Percentiles rank a stretch among this genome's conserved stretches.
Evolutionary conservation across 2,329 filamentous ascomycete species (phyloP).

Genomic region (Fusarium veterinarium): DNA sequence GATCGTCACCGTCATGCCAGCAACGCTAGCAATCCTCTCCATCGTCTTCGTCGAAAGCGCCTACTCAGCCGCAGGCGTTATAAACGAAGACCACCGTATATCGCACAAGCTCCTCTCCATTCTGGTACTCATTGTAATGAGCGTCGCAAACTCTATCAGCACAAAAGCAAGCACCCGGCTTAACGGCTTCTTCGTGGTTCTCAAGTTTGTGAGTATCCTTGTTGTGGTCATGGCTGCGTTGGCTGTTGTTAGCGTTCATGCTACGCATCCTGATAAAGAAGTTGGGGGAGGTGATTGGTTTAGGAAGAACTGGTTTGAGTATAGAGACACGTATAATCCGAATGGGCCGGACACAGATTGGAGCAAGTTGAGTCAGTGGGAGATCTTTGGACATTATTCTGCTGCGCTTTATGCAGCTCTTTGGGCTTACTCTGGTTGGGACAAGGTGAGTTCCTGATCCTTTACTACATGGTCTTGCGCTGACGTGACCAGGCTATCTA

Average conservation of each 20-base stretch:
- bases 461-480: rapidly evolving
- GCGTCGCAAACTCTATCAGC: constrained; percentile 66
- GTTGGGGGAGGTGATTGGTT: constrained; percentile 64
- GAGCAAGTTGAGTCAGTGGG: constrained; percentile 63
- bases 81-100: constrained; percentile 56
- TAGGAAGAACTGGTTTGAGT: constrained; percentile 65
- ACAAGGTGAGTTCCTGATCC: constrained; percentile 60
- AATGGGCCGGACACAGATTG: constrained; percentile 63
- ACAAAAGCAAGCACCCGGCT: constrained; percentile 66
- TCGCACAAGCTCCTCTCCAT: constrained; percentile 64
- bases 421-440: constrained; percentile 76
- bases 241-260: constrained; percentile 58
- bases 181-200: constrained; percentile 66
- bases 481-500: constrained; percentile 60
- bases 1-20: constrained; percentile 73
- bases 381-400: constrained; percentile 68
- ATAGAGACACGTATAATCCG: constrained; percentile 60
- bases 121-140: constrained; percentile 58
- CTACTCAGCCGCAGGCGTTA: constrained; percentile 62
- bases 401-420: constrained; percentile 71
- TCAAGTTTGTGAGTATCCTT: constrained; percentile 63
- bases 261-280: constrained; percentile 50
- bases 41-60: constrained; percentile 73
- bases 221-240: constrained; percentile 62
- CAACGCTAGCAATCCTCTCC: constrained; percentile 71